phyloP scores from a whole-genome alignment of 495 filamentous ascomycete genomes.

The Trichoderma asperelloides region DNA sequence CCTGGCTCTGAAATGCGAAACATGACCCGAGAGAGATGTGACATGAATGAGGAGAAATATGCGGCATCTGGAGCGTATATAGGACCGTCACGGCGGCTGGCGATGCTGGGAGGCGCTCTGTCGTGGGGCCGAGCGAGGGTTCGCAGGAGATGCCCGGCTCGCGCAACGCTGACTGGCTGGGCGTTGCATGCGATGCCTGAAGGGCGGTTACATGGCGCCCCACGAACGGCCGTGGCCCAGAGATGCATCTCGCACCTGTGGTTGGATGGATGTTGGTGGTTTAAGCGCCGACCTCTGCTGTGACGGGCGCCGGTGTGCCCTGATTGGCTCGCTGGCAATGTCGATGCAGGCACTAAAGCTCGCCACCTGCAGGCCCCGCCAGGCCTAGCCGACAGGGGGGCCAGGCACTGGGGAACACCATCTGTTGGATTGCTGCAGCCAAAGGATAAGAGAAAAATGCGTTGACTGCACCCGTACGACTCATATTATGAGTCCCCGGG shows the following conservation, averaged over 20 bases:
- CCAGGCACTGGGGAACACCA: neutral
- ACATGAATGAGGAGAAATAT: constrained; percentile 28
- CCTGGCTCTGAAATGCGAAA: constrained; percentile 11
- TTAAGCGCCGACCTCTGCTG: constrained; percentile 11
- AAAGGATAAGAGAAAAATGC: too few species aligned
- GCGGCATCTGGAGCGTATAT: constrained; percentile 35
- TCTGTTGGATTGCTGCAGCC: neutral
- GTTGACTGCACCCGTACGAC: too few species aligned
- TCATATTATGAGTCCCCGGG: too few species aligned
- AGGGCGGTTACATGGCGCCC: neutral
- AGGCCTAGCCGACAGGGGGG: neutral
- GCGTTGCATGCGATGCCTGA: neutral
- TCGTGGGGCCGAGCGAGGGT: constrained; percentile 8
- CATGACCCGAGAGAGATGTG: constrained; percentile 11
- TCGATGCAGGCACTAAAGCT: constrained; percentile 2
- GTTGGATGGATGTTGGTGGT: constrained; percentile 10
- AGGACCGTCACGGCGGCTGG: constrained; percentile 33
- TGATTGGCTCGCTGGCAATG: neutral
- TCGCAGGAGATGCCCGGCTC: constrained; percentile 1
- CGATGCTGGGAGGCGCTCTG: constrained; percentile 32
- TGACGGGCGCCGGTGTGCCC: neutral
- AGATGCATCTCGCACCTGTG: constrained; percentile 3
- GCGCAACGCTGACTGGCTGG: neutral
- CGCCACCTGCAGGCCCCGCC: neutral
- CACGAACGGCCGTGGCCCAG: neutral